Evolutionary conservation across 2,329 filamentous ascomycete genomes (phyloP), one percentile per base, ranked within the genome.

Genomic region (Sporothrix mexicana): DNA sequence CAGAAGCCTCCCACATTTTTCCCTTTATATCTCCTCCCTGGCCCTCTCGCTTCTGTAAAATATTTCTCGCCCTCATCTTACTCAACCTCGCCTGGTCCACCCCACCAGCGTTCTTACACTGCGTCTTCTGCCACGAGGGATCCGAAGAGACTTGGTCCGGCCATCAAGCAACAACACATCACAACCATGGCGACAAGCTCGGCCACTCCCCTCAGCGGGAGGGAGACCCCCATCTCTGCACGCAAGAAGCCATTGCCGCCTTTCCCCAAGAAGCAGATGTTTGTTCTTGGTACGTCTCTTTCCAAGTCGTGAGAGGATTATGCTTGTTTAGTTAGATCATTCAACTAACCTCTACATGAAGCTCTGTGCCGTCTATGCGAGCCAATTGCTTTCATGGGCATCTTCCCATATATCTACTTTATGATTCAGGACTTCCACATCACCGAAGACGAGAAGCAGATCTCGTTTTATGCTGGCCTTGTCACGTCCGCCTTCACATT

Each of bases 371-470:
- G 96, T 79, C 95, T 99, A 85, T 98, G 94, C 86, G 96, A 99
- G 81, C 96, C 96, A 70, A 98, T 99, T 81, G 96, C 96, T 6
- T 98, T 99, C 86, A 98, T 98, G 94, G 98, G 95, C 71, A 98
- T 98, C 77, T 98, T 99, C 80, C 96, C 96, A 1, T 99, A 98
- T 82, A 94, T 97, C 77, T 98, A 97, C 85, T 95, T 93, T 85
- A 98, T 99, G 96, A 92, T 98, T 77, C 87, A 94, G 78, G 94
- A 94, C 74, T 98, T 98, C 83, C 86, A 93, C 78, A 91, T 97
- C 80, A 93, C 94, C 75, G 86, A 93, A 64, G 90, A 94, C 79
- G 86, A 92, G 75, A 90, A 88, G 78, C 90, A 92, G 80, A 97
- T 98, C 77, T 93, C 95, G 15, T 89, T 98, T 72, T 98, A 97